A percentile compares a stretch with the other conserved stretches of the same genome.
Conservation (phyloP, 805 yeast species). For the Schwanniomyces polymorphus region DNA sequence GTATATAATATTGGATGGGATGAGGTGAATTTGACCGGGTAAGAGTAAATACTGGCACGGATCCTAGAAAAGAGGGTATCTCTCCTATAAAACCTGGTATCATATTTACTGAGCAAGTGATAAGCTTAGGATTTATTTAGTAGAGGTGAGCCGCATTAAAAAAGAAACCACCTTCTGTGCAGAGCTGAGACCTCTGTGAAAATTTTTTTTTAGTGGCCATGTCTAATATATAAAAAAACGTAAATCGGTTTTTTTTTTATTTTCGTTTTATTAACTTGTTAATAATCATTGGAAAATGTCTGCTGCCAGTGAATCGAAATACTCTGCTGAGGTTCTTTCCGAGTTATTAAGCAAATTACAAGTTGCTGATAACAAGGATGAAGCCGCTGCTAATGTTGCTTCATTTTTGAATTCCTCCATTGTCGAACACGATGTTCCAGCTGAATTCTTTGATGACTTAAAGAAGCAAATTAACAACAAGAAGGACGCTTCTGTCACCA, state of each 20-base stretch:
- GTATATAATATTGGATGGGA: not conserved
- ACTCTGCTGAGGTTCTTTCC: conserved; percentile 78
- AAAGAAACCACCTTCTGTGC: conserved; percentile 4
- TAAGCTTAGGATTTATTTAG: not conserved
- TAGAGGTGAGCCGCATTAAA: conserved; percentile 5
- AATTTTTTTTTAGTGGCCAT: conserved; percentile 2
- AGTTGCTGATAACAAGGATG: conserved; percentile 86
- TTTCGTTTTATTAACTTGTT: conserved; percentile 2
- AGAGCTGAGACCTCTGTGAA: conserved; percentile 6
- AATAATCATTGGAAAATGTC: conserved; percentile 35
- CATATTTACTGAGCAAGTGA: not conserved
- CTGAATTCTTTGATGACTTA: conserved; percentile 77
- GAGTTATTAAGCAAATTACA: conserved; percentile 92
- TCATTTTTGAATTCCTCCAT: conserved; percentile 94
- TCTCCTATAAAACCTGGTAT: not conserved
- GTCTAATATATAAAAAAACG: not conserved
- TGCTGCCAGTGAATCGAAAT: conserved; percentile 59
- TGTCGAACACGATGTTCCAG: conserved; percentile 98
- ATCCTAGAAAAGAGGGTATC: not conserved
- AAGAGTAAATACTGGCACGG: not conserved
- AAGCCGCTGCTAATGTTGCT: conserved; percentile 86
- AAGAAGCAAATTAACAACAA: conserved; percentile 75
- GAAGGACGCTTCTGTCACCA: conserved; percentile 64
- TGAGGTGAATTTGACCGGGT: not conserved
- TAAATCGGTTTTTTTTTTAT: conserved; percentile 4